Evolutionary conservation across 2,329 filamentous ascomycete genomes (phyloP), one percentile per base, ranked within the genome.

Genomic region (Aspergillus sp.): DNA sequence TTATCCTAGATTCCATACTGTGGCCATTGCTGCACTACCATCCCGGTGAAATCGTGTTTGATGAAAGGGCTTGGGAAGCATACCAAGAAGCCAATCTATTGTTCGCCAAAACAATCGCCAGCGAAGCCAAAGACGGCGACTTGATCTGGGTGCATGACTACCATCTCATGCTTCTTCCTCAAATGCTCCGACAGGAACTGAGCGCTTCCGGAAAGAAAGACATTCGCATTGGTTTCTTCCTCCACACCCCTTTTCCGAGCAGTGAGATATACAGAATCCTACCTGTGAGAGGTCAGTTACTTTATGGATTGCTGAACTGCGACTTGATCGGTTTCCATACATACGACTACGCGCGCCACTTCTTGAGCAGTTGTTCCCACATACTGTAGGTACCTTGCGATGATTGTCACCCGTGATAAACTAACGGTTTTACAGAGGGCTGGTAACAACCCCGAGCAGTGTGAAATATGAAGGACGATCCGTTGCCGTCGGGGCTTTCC

Each of bases 11-110:
- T 69, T 91, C 88, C 8, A 95, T 96, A 66, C 82, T 96, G 46
- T 96, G 90, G 90, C 90, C 90, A 4, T 82, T 96, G 29, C 93
- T 96, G 74, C 90, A 96, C 73, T 96, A 96, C 72, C 91, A 96
- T 67, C 90, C 91, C 39, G 90, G 90, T 63, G 90, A 95, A 76
- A 95, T 95, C 59, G 94, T 89, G 36, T 96, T 95, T 67, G 90
- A 95, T 71, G 90, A 96, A 70, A 85, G 83, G 37, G 86, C 88
- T 6, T 96, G 90, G 90, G 77, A 83, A 27, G 90, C 89, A 46
- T 96, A 96, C 73, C 83, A 82, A 57, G 86, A 95, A 62, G 90
- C 93, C 54, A 96, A 96, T 69, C 81, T 84, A 41, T 76, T 93
- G 11, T 96, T 96, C 62, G 90, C 91, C 46, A 83, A 90, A 71